These are phyloP conservation scores for Trichosporon coremiiforme DNA, from an alignment of 1,284 basidiomycete species.

Conservation along the genomic window DNA sequence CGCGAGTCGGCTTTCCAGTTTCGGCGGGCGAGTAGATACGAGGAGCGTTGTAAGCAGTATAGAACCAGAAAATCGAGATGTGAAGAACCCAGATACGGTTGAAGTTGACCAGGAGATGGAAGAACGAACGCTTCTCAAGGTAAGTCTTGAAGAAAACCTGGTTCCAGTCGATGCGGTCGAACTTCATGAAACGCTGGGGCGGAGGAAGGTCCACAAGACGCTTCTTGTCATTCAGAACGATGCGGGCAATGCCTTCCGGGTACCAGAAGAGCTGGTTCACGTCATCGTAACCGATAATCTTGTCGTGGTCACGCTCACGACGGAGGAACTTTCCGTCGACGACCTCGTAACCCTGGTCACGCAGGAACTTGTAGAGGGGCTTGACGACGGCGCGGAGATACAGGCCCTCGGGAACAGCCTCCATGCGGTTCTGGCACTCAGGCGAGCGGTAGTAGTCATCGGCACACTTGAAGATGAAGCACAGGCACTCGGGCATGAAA, in stretches of 20 bases:
- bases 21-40: conserved; percentile 70
- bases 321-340: conserved; percentile 93
- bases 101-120: conserved; percentile 94
- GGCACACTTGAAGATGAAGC: conserved; percentile 99
- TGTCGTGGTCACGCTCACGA: conserved; percentile 88
- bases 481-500: conserved; percentile 96
- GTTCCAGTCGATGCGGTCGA: conserved; percentile 92
- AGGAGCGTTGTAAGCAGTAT: conserved; percentile 91
- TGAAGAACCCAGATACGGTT: conserved; percentile 97
- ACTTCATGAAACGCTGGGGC: conserved; percentile 89
- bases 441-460: conserved; percentile 99
- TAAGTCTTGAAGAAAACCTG: conserved; percentile 96
- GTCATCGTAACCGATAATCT: conserved; percentile 98
- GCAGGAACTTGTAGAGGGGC: conserved; percentile 94
- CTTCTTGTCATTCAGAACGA: conserved; percentile 85
- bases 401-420: conserved; percentile 91
- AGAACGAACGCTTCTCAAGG: conserved; percentile 89
- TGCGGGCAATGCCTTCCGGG: conserved; percentile 94
- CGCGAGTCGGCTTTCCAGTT: conserved; percentile 56
- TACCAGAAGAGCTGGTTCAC: conserved; percentile 99
- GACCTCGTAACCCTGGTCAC: conserved; percentile 97
- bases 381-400: conserved; percentile 90
- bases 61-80: conserved; percentile 88
- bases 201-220: conserved; percentile 88
- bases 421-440: conserved; percentile 91